These are phyloP conservation scores for Naganishia sp. DNA, from an alignment of 1,284 basidiomycete species.

Conservation along the genomic window DNA sequence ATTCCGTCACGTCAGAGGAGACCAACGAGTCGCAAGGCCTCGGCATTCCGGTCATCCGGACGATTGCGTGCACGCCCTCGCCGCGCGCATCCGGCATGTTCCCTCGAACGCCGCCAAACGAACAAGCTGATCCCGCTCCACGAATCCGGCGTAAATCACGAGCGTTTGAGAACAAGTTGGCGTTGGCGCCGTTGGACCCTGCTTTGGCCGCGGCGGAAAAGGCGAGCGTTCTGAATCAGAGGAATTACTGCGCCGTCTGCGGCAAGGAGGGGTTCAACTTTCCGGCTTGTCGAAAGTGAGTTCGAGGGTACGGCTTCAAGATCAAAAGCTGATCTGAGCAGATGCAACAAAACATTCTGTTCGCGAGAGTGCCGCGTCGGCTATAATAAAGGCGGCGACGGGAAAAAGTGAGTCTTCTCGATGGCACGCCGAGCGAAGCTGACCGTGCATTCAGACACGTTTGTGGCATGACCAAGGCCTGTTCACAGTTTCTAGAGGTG, in stretches of 20 bases:
- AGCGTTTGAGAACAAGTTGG: slow-evolving; percentile 21
- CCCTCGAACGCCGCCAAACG: slow-evolving; percentile 14
- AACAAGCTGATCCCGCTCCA: background rate
- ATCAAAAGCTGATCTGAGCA: background rate
- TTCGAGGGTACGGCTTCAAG: background rate
- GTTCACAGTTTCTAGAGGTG: slow-evolving; percentile 6
- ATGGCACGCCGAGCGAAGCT: background rate
- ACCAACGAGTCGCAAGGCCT: slow-evolving; percentile 11
- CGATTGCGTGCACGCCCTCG: slow-evolving; percentile 23
- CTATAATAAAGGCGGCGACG: slow-evolving; percentile 22
- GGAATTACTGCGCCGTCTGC: slow-evolving; percentile 60
- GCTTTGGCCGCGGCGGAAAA: slow-evolving; percentile 27
- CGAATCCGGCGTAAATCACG: slow-evolving; percentile 16
- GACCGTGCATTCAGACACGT: slow-evolving; percentile 10
- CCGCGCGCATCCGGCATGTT: slow-evolving; percentile 14
- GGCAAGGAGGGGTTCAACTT: slow-evolving; percentile 62
- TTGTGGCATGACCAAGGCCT: slow-evolving; percentile 23
- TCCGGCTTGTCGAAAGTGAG: slow-evolving; percentile 66
- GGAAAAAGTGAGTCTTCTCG: slow-evolving; percentile 19
- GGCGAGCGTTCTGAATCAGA: slow-evolving; percentile 23
- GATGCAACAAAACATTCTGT: slow-evolving; percentile 62
- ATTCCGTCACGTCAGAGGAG: slow-evolving; percentile 20
- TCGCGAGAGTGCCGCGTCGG: slow-evolving; percentile 65
- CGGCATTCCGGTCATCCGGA: slow-evolving; percentile 18
- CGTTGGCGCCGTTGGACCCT: slow-evolving; percentile 27